phyloP scores from a whole-genome alignment of 768 basidiomycete species.

The Asterophora lycoperdoides region DNA sequence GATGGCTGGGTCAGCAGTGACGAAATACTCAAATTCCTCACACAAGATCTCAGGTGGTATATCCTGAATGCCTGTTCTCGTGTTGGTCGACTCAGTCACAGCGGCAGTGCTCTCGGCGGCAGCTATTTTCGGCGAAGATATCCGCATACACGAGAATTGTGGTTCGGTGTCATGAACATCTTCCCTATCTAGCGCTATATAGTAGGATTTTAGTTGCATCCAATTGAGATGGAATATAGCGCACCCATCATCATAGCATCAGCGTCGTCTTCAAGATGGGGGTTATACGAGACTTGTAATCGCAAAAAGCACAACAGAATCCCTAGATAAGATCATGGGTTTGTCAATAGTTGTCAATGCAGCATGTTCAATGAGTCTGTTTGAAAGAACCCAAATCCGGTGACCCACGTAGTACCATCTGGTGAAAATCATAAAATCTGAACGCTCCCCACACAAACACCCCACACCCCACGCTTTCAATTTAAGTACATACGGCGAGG shows the following conservation, averaged over 20 bases:
- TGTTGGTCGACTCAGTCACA: background rate
- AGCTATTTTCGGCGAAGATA: background rate
- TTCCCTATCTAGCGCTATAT: background rate
- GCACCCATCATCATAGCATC: too few relatives aligned
- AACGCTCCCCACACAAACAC: too few relatives aligned
- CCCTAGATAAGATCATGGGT: too few relatives aligned
- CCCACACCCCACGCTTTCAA: too few relatives aligned
- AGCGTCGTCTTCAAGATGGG: background rate
- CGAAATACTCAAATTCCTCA: slow-evolving; percentile 8
- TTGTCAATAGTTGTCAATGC: too few relatives aligned
- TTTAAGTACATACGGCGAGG: too few relatives aligned
- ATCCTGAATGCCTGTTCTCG: background rate
- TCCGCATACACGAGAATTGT: background rate
- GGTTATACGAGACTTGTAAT: too few relatives aligned
- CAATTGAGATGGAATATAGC: background rate
- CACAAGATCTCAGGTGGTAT: slow-evolving; percentile 10
- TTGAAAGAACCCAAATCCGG: too few relatives aligned
- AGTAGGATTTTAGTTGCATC: background rate
- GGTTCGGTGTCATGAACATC: background rate
- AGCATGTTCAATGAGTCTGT: too few relatives aligned
- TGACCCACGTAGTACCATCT: too few relatives aligned
- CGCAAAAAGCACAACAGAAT: background rate
- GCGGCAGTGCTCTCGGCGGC: background rate
- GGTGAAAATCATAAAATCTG: too few relatives aligned
- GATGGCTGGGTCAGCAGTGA: background rate